A percentile compares a stretch with the other conserved stretches of the same genome.
These are phyloP conservation scores for Hippophae rhamnoides DNA, from an alignment of 306 rosid genomes.

Conservation along the genomic window DNA sequence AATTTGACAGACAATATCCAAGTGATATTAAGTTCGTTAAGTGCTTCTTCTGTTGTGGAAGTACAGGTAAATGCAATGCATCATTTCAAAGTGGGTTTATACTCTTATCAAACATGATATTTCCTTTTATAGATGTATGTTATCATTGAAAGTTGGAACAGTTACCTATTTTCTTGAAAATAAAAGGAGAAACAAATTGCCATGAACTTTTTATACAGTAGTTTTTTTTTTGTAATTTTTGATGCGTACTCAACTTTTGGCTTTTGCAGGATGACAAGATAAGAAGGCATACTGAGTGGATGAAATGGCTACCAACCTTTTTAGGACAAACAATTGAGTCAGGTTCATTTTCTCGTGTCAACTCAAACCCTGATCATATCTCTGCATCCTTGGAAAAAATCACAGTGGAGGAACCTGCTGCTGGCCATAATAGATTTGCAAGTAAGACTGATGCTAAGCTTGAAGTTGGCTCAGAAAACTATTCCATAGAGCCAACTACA, in stretches of 20 bases:
- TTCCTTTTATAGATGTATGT: too few relatives aligned
- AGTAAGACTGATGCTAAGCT: slow-evolving; percentile 20
- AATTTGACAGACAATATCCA: slow-evolving; percentile 35
- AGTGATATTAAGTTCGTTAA: slow-evolving; percentile 41
- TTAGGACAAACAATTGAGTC: slow-evolving; percentile 20
- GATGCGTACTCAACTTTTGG: not conserved
- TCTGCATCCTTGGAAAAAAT: slow-evolving; percentile 30
- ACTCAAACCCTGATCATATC: slow-evolving; percentile 23
- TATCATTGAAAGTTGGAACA: too few relatives aligned
- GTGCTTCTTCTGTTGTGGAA: slow-evolving; percentile 44
- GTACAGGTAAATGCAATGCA: slow-evolving; percentile 35
- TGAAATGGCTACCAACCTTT: slow-evolving; percentile 30
- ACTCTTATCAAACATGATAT: too few relatives aligned
- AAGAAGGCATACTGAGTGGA: slow-evolving; percentile 54
- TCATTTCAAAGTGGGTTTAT: not conserved
- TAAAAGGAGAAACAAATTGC: too few relatives aligned
- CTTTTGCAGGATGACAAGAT: slow-evolving; percentile 51
- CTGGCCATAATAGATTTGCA: slow-evolving; percentile 9
- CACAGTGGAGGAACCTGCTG: slow-evolving; percentile 27
- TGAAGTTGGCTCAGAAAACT: slow-evolving; percentile 12
- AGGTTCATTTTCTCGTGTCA: slow-evolving; percentile 19
- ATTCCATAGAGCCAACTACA: slow-evolving; percentile 2
- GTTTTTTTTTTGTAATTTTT: too few relatives aligned
- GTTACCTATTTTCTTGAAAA: too few relatives aligned
- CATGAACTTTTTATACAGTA: too few relatives aligned